A percentile compares a stretch with the other conserved stretches of the same genome.
Conservation (phyloP, 441 rosid genomes). For the Metrosideros polymorpha region DNA sequence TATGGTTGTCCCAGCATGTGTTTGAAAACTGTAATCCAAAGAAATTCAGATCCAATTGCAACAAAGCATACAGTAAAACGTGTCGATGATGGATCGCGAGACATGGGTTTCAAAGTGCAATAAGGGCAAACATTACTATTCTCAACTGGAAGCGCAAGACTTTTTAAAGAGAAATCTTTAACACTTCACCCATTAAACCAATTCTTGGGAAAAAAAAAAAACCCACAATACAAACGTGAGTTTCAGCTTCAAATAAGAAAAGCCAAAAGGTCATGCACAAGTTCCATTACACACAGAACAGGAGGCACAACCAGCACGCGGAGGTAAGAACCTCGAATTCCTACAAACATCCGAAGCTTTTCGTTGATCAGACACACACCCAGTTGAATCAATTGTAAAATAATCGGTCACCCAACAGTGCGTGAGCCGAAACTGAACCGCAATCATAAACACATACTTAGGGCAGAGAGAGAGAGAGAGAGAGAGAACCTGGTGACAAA, state of each 20-base stretch:
- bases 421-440: not conserved
- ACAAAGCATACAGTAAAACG: not conserved
- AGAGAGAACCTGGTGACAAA: not conserved
- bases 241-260: not conserved
- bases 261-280: not conserved
- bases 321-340: not conserved
- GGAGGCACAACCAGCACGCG: not conserved
- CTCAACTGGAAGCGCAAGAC: not conserved
- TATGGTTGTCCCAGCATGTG: not conserved
- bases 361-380: not conserved
- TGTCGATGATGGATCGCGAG: fast-evolving
- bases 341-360: not conserved
- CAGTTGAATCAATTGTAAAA: not conserved
- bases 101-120: not conserved
- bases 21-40: not conserved
- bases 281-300: not conserved
- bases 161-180: not conserved
- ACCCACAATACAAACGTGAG: not conserved
- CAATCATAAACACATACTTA: not conserved
- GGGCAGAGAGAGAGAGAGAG: not conserved
- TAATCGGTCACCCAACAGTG: not conserved
- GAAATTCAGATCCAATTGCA: not conserved
- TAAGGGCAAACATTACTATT: not conserved
- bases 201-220: not conserved
- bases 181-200: not conserved